Evolutionary conservation across 306 rosid genomes (phyloP), one percentile per base, ranked within the genome.

Genomic region (Alnus rubra): DNA sequence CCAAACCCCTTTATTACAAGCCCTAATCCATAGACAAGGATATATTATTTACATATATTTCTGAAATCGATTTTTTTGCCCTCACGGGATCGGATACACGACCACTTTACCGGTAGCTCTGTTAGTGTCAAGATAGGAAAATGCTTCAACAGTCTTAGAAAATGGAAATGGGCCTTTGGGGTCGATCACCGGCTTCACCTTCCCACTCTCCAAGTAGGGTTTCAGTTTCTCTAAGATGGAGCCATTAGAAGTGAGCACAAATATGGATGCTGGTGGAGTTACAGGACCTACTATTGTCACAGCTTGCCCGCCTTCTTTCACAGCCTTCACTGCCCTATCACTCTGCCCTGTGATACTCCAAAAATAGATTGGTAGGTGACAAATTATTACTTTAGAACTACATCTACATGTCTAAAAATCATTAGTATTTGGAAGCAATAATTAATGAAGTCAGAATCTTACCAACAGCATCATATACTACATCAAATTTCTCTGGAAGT

Each of bases 381-480:
- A 31, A 42, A 42, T 42, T 4, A 42, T 42, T 42, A 42, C 44
- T 4, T 39, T 39, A 42, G 45, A 42, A 42, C 45, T 33, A 33
- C 37, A 33, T 39, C 28, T 23, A 10, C 2, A 44, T 4, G 37
- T 68, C 56, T 50, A n/a, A 2, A 65, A n/a, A 5, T 28, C 13
- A 56, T 53, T 2, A 5, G 8, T 50, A 53, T 55, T 55, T 55
- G 10, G 19, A 55, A 55, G 60, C 60, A 55, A 14, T 30, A 9
- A 2, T 50, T 23, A 13, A 2, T 50, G 23, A 76, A 68, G 23
- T 70, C 4, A 37, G 49, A 77, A 3, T 52, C 83, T 84, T 10
- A 93, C 97, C 96, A 69, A 90, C 88, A 75, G 94, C 19, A 51
- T 93, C 93, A 31, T 79, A 93, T 7, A 91, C 92, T 0, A 90